These are phyloP conservation scores for Dryadomyces quercivorus DNA, from an alignment of 2,329 filamentous ascomycete species.

Conservation along the genomic window DNA sequence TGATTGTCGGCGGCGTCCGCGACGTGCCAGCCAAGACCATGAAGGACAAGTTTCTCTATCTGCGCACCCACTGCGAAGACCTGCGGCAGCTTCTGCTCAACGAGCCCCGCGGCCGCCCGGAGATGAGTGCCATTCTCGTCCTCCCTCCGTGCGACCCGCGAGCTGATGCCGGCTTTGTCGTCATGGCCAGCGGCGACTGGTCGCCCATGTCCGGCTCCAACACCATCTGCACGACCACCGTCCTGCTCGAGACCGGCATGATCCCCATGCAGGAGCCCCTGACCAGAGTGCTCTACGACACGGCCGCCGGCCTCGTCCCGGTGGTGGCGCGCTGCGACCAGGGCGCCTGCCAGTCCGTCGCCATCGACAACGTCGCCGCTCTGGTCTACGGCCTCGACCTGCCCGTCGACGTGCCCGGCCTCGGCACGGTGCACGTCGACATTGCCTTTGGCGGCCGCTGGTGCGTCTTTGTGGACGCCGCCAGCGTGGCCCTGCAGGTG, in stretches of 20 bases:
- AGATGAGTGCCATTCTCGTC: not conserved
- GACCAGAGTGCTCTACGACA: not conserved
- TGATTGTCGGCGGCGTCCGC: not conserved
- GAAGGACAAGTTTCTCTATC: not conserved
- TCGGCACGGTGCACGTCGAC: not conserved
- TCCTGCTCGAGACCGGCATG: constrained; percentile 1
- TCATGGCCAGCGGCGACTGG: constrained; percentile 1
- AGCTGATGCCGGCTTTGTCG: not conserved
- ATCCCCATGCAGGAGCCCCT: not conserved
- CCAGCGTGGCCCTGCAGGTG: not conserved
- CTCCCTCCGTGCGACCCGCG: not conserved
- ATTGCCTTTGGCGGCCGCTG: not conserved
- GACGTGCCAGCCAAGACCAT: not conserved
- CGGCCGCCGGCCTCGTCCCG: not conserved
- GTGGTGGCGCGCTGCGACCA: not conserved
- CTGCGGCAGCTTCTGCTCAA: not conserved
- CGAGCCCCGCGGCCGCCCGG: not conserved
- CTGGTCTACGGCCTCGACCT: not conserved
- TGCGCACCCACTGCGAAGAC: not conserved
- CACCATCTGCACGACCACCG: not conserved
- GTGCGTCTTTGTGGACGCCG: not conserved
- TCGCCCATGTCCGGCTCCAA: constrained; percentile 1
- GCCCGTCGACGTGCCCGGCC: not conserved
- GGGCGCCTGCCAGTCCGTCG: not conserved
- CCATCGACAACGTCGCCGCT: not conserved